phyloP scores from a whole-genome alignment of 768 basidiomycete genomes.

The Hygrocybe coccinea region DNA sequence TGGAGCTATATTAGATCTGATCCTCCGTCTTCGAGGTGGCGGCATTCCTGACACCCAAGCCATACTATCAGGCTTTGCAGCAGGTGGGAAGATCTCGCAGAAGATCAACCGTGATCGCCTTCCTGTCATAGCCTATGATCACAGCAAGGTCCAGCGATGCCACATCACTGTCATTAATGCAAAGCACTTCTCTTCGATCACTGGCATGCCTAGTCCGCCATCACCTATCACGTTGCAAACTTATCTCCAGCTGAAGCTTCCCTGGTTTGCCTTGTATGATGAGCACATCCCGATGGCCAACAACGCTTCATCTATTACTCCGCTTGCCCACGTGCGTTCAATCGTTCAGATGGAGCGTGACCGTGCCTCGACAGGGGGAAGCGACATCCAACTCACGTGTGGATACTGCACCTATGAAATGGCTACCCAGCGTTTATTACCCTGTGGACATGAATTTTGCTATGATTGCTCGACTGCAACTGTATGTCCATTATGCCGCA shows the following conservation, averaged over 20 bases:
- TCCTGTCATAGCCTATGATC: constrained; percentile 16
- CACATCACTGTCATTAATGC: constrained; percentile 16
- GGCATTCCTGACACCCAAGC: constrained; percentile 32
- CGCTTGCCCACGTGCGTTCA: neutral
- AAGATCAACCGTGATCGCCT: constrained; percentile 19
- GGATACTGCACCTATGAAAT: neutral
- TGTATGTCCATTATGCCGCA: neutral
- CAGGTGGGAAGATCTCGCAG: constrained; percentile 20
- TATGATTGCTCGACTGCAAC: neutral
- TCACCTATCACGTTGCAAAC: constrained; percentile 13
- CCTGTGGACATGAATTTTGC: neutral
- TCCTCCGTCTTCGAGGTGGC: constrained; percentile 59
- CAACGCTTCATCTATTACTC: constrained; percentile 1
- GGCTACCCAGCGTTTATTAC: neutral
- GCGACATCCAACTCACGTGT: neutral
- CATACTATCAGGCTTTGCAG: constrained; percentile 19
- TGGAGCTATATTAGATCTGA: constrained; percentile 17
- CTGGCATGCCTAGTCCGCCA: constrained; percentile 14
- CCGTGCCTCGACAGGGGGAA: neutral
- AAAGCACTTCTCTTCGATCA: constrained; percentile 11
- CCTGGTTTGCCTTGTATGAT: constrained; percentile 19
- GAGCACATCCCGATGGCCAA: constrained; percentile 14
- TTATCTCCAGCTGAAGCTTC: constrained; percentile 10
- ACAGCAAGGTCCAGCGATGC: constrained; percentile 3
- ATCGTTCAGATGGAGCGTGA: neutral